Percentiles rank a stretch among this genome's conserved stretches.
These are phyloP conservation scores for Xylariomycetidae sp. DNA, from an alignment of 2,329 filamentous ascomycete species.

Conservation along the genomic window DNA sequence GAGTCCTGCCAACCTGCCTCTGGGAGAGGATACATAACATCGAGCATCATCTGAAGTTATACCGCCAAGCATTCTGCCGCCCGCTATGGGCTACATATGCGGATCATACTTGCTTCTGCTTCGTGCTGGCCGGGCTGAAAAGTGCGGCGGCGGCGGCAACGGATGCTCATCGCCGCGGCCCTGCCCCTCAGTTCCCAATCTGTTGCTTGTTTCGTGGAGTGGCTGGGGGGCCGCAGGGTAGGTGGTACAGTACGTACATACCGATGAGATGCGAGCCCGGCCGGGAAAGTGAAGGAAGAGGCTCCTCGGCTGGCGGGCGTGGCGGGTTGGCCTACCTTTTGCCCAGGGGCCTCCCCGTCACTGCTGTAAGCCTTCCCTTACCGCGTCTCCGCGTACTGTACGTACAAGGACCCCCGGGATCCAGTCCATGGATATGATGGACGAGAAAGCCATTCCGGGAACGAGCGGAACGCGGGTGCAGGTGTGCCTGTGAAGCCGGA, in stretches of 20 bases:
- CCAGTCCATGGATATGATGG: no score
- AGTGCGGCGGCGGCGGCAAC: conserved; percentile 17
- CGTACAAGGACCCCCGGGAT: no score
- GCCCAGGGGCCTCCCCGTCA: no score
- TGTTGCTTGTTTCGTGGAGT: conserved; percentile 15
- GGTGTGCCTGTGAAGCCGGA: conserved; percentile 17
- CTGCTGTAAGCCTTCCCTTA: no score
- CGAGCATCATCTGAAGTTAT: conserved; percentile 16
- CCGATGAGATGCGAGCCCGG: no score
- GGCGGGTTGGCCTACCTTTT: no score
- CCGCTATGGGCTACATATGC: conserved; percentile 28
- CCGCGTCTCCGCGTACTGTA: no score
- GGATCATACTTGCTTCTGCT: conserved; percentile 37
- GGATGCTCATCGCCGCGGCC: conserved; percentile 11
- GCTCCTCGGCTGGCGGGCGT: conserved; percentile 11
- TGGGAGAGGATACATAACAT: conserved; percentile 6
- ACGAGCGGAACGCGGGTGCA: no score
- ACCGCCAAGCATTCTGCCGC: conserved; percentile 21
- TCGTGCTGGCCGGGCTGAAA: conserved; percentile 16
- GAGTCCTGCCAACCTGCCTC: no score
- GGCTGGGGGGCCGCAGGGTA: conserved; percentile 17
- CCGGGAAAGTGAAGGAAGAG: conserved; percentile 12
- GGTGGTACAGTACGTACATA: no score
- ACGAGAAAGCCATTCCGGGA: no score
- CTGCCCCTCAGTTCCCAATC: conserved; percentile 10